Percentiles rank a stretch among this genome's conserved stretches.
Conservation (phyloP, 164 flowering plant genomes). For the Magnolia kwangsiensis region DNA sequence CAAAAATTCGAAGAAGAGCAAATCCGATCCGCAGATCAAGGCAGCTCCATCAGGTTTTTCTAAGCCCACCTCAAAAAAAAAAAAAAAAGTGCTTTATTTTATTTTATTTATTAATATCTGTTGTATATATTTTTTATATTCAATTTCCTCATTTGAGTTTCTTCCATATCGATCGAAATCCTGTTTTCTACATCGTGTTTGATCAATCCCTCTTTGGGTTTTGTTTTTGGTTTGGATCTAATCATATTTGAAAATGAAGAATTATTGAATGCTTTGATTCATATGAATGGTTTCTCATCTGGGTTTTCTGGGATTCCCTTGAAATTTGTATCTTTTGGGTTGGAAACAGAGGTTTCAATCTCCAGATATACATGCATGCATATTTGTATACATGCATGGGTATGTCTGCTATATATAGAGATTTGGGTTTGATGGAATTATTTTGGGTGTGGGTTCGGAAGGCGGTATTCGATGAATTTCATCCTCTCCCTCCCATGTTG, state of each 20-base stretch:
- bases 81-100: not conserved
- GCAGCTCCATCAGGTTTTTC: slow-evolving; percentile 41
- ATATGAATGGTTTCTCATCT: slow-evolving; percentile 2
- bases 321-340: not conserved
- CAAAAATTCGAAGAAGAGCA: slow-evolving; percentile 32
- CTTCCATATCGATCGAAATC: not conserved
- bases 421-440: not conserved
- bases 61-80: too few species aligned
- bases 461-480: not conserved
- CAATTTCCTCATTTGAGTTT: not conserved
- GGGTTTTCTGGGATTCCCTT: not conserved
- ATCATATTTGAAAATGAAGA: not conserved
- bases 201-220: not conserved
- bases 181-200: not conserved
- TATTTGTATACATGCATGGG: not conserved
- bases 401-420: not conserved
- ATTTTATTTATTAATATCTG: not conserved
- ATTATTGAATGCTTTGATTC: not conserved
- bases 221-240: not conserved
- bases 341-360: not conserved
- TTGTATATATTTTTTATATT: not conserved
- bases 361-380: too few species aligned
- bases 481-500: not conserved
- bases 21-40: slow-evolving; percentile 44
- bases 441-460: not conserved